Percentiles rank a stretch among this genome's conserved stretches.
Evolutionary conservation across 2,329 filamentous ascomycete species (phyloP).

Genomic region (Aureobasidium sp.): DNA sequence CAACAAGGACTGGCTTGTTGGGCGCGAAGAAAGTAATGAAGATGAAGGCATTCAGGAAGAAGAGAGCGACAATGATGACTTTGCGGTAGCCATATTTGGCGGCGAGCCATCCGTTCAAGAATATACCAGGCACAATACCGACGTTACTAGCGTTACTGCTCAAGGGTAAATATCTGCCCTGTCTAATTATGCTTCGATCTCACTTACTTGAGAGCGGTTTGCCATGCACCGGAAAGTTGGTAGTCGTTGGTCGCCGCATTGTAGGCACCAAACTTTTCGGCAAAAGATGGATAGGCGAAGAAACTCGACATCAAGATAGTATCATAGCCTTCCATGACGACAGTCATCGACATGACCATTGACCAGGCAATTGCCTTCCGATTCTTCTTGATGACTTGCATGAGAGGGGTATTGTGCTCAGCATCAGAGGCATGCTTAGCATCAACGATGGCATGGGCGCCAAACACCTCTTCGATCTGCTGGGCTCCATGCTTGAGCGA

Average conservation of each 20-base stretch:
- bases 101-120: constrained; percentile 29
- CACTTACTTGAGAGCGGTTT: constrained; percentile 32
- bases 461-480: constrained; percentile 8
- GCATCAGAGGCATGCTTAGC: constrained; percentile 6
- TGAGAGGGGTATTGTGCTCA: neutral
- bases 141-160: constrained; percentile 26
- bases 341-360: constrained; percentile 49
- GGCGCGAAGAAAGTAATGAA: constrained; percentile 11
- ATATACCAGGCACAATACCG: constrained; percentile 48
- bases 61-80: constrained; percentile 5
- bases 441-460: constrained; percentile 1
- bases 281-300: constrained; percentile 7
- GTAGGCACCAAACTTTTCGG: neutral
- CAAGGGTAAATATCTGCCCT: constrained; percentile 29
- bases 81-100: constrained; percentile 18
- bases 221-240: constrained; percentile 4
- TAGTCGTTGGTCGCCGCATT: neutral
- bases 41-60: constrained; percentile 27
- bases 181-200: constrained; percentile 30
- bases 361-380: constrained; percentile 45
- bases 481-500: constrained; percentile 10
- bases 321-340: constrained; percentile 55
- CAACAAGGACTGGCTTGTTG: neutral
- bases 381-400: constrained; percentile 18
- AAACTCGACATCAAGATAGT: constrained; percentile 54